Conservation (phyloP, 2,329 filamentous ascomycete species). For the Penicillium frequentans region DNA sequence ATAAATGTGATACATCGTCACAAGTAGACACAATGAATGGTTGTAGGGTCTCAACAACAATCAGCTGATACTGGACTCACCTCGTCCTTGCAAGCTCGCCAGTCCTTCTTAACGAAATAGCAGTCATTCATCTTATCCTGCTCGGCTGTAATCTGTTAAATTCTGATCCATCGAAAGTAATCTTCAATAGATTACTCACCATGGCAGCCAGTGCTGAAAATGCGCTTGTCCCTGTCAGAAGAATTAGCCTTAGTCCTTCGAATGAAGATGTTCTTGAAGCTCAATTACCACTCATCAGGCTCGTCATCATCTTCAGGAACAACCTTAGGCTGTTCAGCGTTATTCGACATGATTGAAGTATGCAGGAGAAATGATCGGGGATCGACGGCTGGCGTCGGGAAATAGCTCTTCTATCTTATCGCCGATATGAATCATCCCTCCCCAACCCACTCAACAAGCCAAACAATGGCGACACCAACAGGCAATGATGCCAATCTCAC, state of each 20-base stretch:
- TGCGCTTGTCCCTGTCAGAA: constrained; percentile 82
- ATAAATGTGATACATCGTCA: background rate
- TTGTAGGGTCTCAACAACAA: background rate
- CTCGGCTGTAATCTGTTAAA: constrained; percentile 60
- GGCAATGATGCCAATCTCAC: constrained; percentile 51
- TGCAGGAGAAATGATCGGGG: constrained; percentile 3
- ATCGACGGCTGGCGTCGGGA: constrained; percentile 20
- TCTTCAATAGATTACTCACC: constrained; percentile 53
- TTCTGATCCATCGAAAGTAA: background rate
- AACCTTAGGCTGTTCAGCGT: constrained; percentile 47
- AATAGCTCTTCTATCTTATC: constrained; percentile 21
- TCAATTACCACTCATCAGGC: constrained; percentile 84
- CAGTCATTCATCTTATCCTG: constrained; percentile 92
- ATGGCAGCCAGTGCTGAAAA: constrained; percentile 93
- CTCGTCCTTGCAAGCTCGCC: constrained; percentile 84
- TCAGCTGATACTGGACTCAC: constrained; percentile 55
- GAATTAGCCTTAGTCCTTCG: constrained; percentile 12
- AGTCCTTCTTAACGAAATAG: constrained; percentile 94
- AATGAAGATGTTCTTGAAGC: background rate
- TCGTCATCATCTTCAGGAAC: constrained; percentile 70
- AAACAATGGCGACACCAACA: constrained; percentile 32
- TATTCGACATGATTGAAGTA: constrained; percentile 55
- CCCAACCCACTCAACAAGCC: background rate
- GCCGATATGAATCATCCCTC: constrained; percentile 5
- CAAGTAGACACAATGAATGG: background rate